Evolutionary conservation across 2,329 filamentous ascomycete species (phyloP).

Genomic region (Microdochium paspali): DNA sequence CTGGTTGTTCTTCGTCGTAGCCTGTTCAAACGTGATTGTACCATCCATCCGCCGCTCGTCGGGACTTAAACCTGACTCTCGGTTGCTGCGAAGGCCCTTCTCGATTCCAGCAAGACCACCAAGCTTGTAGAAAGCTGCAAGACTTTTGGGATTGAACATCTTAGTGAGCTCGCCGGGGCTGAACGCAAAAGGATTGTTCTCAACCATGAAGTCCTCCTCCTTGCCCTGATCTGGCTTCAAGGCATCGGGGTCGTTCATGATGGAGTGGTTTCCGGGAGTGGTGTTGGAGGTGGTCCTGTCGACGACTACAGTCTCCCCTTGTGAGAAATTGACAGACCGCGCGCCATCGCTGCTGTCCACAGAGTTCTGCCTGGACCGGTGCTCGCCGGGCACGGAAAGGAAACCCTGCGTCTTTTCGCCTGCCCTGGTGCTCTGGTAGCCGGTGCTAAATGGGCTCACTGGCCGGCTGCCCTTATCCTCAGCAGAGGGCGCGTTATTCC

Average conservation of each 20-base stretch:
- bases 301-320: constrained; percentile 53
- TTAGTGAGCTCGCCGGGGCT: constrained; percentile 77
- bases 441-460: constrained; percentile 61
- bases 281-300: constrained; percentile 29
- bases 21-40: constrained; percentile 63
- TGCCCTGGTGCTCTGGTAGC: constrained; percentile 34
- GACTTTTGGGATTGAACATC: constrained; percentile 80
- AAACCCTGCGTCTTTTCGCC: constrained; percentile 33
- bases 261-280: constrained; percentile 33
- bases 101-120: constrained; percentile 73
- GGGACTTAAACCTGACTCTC: constrained; percentile 62
- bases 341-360: constrained; percentile 57
- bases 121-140: constrained; percentile 71
- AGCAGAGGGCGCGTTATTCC: constrained; percentile 34
- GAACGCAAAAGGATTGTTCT: constrained; percentile 79
- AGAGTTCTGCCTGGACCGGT: constrained; percentile 57
- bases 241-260: constrained; percentile 58
- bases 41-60: constrained; percentile 64
- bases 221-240: constrained; percentile 68
- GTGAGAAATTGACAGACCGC: constrained; percentile 46
- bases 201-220: constrained; percentile 65
- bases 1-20: constrained; percentile 31
- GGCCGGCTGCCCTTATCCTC: constrained; percentile 59
- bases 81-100: constrained; percentile 65
- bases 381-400: constrained; percentile 54